phyloP scores from a whole-genome alignment of 75 land plant species.

The Cryptomeria japonica region DNA sequence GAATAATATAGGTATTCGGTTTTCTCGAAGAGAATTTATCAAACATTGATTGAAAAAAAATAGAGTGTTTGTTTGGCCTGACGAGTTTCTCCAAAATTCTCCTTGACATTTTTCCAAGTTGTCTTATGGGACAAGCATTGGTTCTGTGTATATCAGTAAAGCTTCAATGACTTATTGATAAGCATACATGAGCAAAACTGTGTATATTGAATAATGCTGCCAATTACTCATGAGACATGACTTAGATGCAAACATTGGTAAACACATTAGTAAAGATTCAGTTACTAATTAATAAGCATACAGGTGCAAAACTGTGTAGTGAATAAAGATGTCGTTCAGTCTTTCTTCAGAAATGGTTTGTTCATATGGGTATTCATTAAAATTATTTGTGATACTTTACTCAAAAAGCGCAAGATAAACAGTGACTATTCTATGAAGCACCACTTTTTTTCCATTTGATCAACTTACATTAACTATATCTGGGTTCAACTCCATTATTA shows the following conservation, averaged over 20 bases:
- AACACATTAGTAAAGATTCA: background rate
- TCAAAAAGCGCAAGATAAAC: background rate
- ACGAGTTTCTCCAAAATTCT: background rate
- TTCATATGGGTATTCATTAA: background rate
- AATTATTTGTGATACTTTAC: too few species aligned
- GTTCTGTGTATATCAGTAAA: background rate
- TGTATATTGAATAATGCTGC: too few species aligned
- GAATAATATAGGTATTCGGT: background rate
- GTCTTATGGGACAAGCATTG: background rate
- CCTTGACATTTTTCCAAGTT: background rate
- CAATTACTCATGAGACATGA: background rate
- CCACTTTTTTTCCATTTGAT: background rate
- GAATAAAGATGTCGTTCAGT: background rate
- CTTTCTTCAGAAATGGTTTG: too few species aligned
- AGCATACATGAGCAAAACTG: background rate
- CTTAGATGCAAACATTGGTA: background rate
- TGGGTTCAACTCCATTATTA: background rate
- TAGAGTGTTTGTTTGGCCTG: background rate
- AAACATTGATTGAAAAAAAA: background rate
- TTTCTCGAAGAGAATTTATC: background rate
- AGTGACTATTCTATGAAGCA: background rate
- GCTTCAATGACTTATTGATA: background rate
- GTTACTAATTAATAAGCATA: background rate
- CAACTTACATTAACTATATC: background rate
- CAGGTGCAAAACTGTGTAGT: background rate